Percentiles rank a stretch among this genome's conserved stretches.
Conservation (phyloP, 1,284 basidiomycete genomes). For the Cryptococcus sp. region DNA sequence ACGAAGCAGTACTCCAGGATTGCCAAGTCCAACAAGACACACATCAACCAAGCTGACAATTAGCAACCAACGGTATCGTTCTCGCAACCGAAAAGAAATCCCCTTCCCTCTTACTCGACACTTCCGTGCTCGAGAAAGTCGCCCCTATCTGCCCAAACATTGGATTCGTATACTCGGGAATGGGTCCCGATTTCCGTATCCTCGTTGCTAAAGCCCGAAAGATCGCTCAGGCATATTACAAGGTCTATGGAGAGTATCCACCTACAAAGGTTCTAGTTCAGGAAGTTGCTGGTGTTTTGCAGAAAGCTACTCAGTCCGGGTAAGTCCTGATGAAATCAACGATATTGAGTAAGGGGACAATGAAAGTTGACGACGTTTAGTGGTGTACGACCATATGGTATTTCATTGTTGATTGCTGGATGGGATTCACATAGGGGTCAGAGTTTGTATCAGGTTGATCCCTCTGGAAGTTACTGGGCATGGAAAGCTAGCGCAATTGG, state of each 20-base stretch:
- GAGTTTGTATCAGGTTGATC: slow-evolving; percentile 96
- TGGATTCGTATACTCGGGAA: slow-evolving; percentile 97
- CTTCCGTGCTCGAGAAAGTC: slow-evolving; percentile 95
- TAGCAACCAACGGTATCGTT: slow-evolving; percentile 97
- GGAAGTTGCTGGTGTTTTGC: slow-evolving; percentile 97
- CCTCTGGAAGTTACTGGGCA: slow-evolving; percentile 97
- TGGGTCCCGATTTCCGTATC: slow-evolving; percentile 98
- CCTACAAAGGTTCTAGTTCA: slow-evolving; percentile 93
- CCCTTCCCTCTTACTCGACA: slow-evolving; percentile 94
- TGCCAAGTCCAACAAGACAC: too few relatives aligned
- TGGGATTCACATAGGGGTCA: slow-evolving; percentile 91
- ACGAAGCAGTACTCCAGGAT: neutral
- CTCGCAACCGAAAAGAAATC: slow-evolving; percentile 99
- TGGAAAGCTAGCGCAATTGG: slow-evolving; percentile 99
- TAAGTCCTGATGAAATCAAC: slow-evolving; percentile 49
- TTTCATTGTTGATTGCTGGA: slow-evolving; percentile 92
- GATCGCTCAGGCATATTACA: slow-evolving; percentile 98
- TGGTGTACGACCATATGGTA: slow-evolving; percentile 96
- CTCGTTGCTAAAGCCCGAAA: slow-evolving; percentile 91
- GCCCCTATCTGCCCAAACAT: slow-evolving; percentile 97
- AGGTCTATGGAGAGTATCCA: slow-evolving; percentile 99
- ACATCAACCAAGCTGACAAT: slow-evolving; percentile 1
- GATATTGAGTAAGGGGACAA: neutral
- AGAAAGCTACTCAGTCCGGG: slow-evolving; percentile 98
- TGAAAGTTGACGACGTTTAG: slow-evolving; percentile 50